A percentile compares a stretch with the other conserved stretches of the same genome.
phyloP scores from a whole-genome alignment of 257 asterid genomes.

The Capsicum chinense region DNA sequence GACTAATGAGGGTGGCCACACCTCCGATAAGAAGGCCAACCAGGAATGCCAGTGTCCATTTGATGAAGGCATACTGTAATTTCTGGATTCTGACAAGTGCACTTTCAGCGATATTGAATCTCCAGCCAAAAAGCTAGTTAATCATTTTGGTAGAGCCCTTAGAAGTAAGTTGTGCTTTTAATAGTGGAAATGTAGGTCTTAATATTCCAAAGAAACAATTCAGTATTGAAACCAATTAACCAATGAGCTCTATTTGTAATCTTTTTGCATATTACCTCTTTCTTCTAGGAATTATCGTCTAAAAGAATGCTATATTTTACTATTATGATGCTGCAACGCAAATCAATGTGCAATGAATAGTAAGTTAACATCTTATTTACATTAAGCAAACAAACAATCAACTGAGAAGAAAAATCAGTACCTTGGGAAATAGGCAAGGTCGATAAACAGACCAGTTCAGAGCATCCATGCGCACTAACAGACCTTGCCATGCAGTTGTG shows the following conservation, averaged over 20 bases:
- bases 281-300: neutral
- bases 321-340: neutral
- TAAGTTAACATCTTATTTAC: neutral
- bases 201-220: slow-evolving; percentile 10
- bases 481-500: slow-evolving; percentile 89
- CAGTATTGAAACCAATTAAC: neutral
- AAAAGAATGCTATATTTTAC: neutral
- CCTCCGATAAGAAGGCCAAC: slow-evolving; percentile 87
- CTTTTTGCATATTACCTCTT: neutral
- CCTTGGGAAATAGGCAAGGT: slow-evolving; percentile 58
- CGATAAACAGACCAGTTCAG: slow-evolving; percentile 68
- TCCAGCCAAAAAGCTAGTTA: neutral
- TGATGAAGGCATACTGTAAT: slow-evolving; percentile 68
- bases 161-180: no score
- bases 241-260: slow-evolving; percentile 1
- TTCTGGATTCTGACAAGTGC: slow-evolving; percentile 46
- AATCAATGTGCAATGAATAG: neutral
- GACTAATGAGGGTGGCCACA: slow-evolving; percentile 78
- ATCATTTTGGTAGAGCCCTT: no score
- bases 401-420: slow-evolving; percentile 35
- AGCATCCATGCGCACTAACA: slow-evolving; percentile 83
- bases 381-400: neutral
- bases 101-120: neutral
- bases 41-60: slow-evolving; percentile 83
- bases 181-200: neutral